Evolutionary conservation across 768 basidiomycete genomes (phyloP).

Genomic region (Tricholoma furcatifolium): DNA sequence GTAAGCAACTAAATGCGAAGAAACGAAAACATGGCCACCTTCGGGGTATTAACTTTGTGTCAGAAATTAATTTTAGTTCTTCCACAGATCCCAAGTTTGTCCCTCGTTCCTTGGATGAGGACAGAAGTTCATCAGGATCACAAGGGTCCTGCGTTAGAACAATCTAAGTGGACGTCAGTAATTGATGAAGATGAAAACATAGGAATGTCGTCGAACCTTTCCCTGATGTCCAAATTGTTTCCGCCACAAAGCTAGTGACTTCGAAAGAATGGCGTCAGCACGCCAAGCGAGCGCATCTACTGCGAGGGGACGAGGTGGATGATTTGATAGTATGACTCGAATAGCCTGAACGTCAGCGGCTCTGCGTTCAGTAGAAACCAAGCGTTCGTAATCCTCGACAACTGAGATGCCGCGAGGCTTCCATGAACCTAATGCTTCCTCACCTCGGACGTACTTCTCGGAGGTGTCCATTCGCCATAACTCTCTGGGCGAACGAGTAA

Average conservation of each 20-base stretch:
- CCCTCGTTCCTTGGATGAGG: constrained; percentile 27
- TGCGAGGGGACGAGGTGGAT: constrained; percentile 46
- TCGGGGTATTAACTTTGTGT: constrained; percentile 70
- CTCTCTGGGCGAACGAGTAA: constrained; percentile 84
- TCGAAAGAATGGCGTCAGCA: constrained; percentile 60
- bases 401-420: constrained; percentile 85
- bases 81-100: constrained; percentile 42
- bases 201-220: constrained; percentile 47
- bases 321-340: constrained; percentile 67
- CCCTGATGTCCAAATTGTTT: constrained; percentile 74
- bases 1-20: constrained; percentile 2
- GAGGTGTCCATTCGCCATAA: constrained; percentile 95
- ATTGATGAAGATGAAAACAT: neutral
- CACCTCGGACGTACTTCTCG: constrained; percentile 92
- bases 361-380: constrained; percentile 69
- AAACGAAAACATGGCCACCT: constrained; percentile 41
- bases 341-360: constrained; percentile 91
- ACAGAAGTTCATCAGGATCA: constrained; percentile 49
- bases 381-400: constrained; percentile 79
- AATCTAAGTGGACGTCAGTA: constrained; percentile 50
- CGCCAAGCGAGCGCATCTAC: constrained; percentile 63
- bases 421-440: constrained; percentile 83
- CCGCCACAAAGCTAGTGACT: constrained; percentile 80
- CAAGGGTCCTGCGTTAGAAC: constrained; percentile 69
- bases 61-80: constrained; percentile 65